A percentile compares a stretch with the other conserved stretches of the same genome.
These are phyloP conservation scores for Gigaspora rosea DNA, from an alignment of 192 early-diverging fungal genomes.

Conservation along the genomic window DNA sequence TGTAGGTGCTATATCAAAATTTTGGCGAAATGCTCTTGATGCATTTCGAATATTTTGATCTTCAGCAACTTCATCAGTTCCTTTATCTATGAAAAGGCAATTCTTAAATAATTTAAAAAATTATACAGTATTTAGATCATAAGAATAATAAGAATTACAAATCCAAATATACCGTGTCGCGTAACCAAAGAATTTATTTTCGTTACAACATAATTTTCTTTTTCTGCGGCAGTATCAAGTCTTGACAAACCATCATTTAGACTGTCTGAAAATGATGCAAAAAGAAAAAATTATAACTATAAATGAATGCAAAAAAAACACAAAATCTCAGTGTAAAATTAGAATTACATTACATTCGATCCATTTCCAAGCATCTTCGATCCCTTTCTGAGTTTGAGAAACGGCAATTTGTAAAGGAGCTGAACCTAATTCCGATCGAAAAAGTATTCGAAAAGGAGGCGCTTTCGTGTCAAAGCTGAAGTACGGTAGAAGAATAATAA, in stretches of 20 bases:
- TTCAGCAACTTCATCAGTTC: constrained; percentile 74
- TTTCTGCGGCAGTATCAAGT: constrained; percentile 77
- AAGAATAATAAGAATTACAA: constrained; percentile 1
- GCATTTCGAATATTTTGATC: constrained; percentile 90
- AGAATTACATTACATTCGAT: constrained; percentile 60
- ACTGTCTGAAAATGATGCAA: constrained; percentile 58
- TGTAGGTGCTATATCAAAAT: constrained; percentile 75
- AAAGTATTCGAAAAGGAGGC: constrained; percentile 86
- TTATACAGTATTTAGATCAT: constrained; percentile 5
- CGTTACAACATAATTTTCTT: constrained; percentile 84
- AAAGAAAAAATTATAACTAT: background rate
- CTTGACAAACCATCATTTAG: constrained; percentile 68
- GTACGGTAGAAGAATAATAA: background rate
- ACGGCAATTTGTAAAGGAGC: constrained; percentile 81
- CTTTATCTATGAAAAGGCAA: constrained; percentile 52
- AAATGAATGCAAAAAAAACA: background rate
- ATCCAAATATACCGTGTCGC: constrained; percentile 57
- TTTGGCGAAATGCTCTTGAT: constrained; percentile 83
- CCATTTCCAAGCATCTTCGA: constrained; percentile 92
- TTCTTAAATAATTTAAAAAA: background rate
- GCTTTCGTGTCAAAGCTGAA: constrained; percentile 87
- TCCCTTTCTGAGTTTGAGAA: constrained; percentile 76
- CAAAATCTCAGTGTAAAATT: background rate
- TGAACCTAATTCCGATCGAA: constrained; percentile 59
- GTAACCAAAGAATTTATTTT: constrained; percentile 90